phyloP scores from a whole-genome alignment of 345 rosid genomes.

The Toxicodendron radicans region DNA sequence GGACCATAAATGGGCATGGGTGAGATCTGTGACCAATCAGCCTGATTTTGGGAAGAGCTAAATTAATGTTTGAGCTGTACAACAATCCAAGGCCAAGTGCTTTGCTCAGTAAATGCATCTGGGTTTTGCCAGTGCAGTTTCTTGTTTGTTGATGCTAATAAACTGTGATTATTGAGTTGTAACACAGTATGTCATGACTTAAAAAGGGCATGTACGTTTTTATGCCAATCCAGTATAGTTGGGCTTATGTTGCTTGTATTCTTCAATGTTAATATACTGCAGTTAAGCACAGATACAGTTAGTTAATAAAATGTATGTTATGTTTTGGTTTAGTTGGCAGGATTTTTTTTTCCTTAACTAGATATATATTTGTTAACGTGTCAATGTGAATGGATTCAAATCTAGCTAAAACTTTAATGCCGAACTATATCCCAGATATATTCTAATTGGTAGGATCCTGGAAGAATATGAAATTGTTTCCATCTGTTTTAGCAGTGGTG shows the following conservation, averaged over 20 bases:
- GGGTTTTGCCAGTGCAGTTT: neutral
- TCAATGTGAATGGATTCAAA: too few relatives aligned
- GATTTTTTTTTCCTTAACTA: too few relatives aligned
- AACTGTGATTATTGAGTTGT: neutral
- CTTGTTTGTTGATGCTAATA: neutral
- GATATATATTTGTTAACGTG: too few relatives aligned
- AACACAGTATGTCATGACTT: neutral
- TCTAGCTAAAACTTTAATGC: too few relatives aligned
- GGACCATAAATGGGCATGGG: conserved; percentile 96
- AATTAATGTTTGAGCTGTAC: neutral
- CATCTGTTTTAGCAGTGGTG: neutral
- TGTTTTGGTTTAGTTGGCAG: too few relatives aligned
- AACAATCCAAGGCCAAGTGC: neutral
- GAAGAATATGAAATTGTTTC: neutral
- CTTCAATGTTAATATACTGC: too few relatives aligned
- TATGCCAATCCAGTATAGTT: neutral
- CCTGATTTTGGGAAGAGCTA: conserved; percentile 59
- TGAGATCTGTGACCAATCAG: conserved; percentile 78
- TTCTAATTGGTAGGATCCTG: neutral
- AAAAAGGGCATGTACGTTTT: neutral
- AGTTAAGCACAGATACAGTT: too few relatives aligned
- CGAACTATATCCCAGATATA: too few relatives aligned
- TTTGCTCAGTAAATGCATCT: neutral
- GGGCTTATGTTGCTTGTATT: neutral
- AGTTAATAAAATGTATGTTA: too few relatives aligned